A percentile compares a stretch with the other conserved stretches of the same genome.
Conservation (phyloP, 177 flowering plant genomes). For the Vitis hybrid region DNA sequence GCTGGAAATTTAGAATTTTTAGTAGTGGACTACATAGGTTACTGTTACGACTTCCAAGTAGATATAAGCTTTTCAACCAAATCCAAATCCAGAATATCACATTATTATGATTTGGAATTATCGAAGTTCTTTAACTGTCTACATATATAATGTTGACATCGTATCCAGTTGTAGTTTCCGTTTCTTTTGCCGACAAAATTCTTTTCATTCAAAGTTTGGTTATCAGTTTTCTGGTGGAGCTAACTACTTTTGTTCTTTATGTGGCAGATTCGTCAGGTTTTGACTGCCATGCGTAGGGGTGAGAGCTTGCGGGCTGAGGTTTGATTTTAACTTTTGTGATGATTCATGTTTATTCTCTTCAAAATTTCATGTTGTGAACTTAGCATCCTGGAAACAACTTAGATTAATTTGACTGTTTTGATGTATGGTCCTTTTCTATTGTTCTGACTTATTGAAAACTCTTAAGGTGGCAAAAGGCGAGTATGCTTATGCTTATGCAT, state of each 20-base stretch:
- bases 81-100: no score
- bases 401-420: neutral
- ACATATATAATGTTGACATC: no score
- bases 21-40: no score
- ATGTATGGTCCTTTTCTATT: neutral
- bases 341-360: neutral
- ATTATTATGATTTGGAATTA: no score
- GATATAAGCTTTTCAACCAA: no score
- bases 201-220: neutral
- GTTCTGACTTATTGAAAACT: neutral
- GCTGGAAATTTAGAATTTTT: no score
- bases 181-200: neutral
- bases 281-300: conserved; percentile 61
- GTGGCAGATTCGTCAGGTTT: conserved; percentile 58
- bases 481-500: no score
- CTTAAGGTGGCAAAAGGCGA: neutral
- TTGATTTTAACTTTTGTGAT: conserved; percentile 17
- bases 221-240: neutral
- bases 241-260: conserved; percentile 4
- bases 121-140: no score
- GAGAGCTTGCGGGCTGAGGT: conserved; percentile 59
- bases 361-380: neutral
- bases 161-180: no score
- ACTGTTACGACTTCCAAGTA: no score
- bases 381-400: neutral